These are phyloP conservation scores for Teratosphaeria nubilosa DNA, from an alignment of 2,329 filamentous ascomycete genomes.

Conservation along the genomic window DNA sequence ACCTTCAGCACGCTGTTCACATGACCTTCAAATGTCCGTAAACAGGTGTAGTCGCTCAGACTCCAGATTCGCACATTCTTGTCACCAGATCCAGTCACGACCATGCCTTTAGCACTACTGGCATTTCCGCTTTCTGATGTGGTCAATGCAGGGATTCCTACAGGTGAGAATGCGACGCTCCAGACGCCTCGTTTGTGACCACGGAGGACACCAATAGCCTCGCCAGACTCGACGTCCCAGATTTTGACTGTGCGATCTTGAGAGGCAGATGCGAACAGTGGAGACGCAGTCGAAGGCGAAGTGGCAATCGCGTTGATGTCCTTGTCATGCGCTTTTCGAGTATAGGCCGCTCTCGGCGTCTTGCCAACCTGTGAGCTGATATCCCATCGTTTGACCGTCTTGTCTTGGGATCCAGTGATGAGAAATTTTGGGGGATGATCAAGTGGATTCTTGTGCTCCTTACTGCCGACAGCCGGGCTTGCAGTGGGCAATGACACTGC, in stretches of 20 bases:
- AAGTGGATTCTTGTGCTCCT: constrained; percentile 62
- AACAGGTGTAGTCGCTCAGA: constrained; percentile 79
- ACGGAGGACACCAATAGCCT: constrained; percentile 79
- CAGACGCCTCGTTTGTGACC: constrained; percentile 94
- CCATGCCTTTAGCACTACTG: constrained; percentile 63
- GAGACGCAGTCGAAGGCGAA: constrained; percentile 50
- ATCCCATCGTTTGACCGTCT: constrained; percentile 92
- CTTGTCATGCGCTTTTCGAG: constrained; percentile 93
- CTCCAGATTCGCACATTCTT: constrained; percentile 96
- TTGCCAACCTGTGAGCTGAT: constrained; percentile 40
- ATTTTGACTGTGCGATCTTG: constrained; percentile 97
- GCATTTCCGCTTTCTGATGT: constrained; percentile 53
- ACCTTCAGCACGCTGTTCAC: constrained; percentile 93
- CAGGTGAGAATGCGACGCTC: constrained; percentile 84
- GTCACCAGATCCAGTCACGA: constrained; percentile 87
- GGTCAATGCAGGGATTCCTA: constrained; percentile 61
- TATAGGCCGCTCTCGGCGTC: constrained; percentile 62
- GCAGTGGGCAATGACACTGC: constrained; percentile 74
- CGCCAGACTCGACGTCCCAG: constrained; percentile 82
- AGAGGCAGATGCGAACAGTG: constrained; percentile 89
- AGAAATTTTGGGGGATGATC: constrained; percentile 74
- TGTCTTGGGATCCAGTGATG: constrained; percentile 87
- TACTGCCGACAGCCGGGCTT: constrained; percentile 56
- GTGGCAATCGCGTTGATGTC: constrained; percentile 94
- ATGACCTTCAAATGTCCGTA: constrained; percentile 91